A percentile compares a stretch with the other conserved stretches of the same genome.
Evolutionary conservation across 441 rosid species (phyloP).

Genomic region (Euphorbia celastroides): DNA sequence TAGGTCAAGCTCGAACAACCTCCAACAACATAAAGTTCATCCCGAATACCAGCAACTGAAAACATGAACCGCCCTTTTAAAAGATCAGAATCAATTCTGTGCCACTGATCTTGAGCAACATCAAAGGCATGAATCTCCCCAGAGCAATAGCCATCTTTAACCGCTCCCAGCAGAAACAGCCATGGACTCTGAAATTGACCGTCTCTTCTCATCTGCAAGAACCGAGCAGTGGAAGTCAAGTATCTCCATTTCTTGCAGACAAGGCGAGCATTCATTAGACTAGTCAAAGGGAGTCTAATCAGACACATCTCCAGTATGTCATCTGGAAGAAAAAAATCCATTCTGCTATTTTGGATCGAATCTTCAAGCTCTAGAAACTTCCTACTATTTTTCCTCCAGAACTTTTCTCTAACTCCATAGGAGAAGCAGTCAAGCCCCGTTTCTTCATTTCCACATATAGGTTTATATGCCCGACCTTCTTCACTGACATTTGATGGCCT

Average conservation of each 20-base stretch:
- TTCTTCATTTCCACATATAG: conserved; percentile 66
- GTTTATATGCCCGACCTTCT: conserved; percentile 53
- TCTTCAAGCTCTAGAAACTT: conserved; percentile 44
- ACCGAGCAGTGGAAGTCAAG: conserved; percentile 63
- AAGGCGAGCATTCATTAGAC: conserved; percentile 79
- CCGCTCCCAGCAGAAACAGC: conserved; percentile 83
- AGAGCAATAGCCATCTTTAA: conserved; percentile 73
- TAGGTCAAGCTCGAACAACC: conserved; percentile 74
- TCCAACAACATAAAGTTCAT: conserved; percentile 75
- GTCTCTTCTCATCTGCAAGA: conserved; percentile 66
- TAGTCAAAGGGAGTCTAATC: conserved; percentile 76
- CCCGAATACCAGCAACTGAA: conserved; percentile 63
- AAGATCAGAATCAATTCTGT: conserved; percentile 56
- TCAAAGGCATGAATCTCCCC: conserved; percentile 79
- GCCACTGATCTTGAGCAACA: conserved; percentile 73
- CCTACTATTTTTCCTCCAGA: conserved; percentile 65
- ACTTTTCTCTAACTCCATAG: conserved; percentile 72
- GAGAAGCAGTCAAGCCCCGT: conserved; percentile 82
- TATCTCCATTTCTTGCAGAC: conserved; percentile 92
- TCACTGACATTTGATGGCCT: conserved; percentile 79
- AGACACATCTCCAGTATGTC: conserved; percentile 89
- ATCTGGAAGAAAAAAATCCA: conserved; percentile 76
- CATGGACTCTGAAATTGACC: conserved; percentile 71
- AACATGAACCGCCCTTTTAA: conserved; percentile 86
- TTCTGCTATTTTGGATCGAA: conserved; percentile 37